Evolutionary conservation across 352 stramenopile genomes (phyloP).

Genomic region (Globisporangium paddicum): DNA sequence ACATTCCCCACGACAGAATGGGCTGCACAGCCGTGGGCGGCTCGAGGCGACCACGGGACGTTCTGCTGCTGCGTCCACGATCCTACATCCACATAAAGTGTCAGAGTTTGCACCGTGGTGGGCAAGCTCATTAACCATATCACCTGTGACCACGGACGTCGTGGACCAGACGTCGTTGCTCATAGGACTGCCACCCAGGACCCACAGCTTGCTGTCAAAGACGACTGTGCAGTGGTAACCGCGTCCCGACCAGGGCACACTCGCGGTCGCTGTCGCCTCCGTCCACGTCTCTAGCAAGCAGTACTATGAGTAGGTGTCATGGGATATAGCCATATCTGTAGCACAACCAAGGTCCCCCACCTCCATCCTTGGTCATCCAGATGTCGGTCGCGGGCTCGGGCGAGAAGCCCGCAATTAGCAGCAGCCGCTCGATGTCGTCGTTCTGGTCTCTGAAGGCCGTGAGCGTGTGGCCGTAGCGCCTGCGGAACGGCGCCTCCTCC

Average conservation of each 20-base stretch:
- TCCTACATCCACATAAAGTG: background rate
- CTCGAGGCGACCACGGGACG: constrained; percentile 48
- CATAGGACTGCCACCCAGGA: constrained; percentile 73
- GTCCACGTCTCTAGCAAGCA: constrained; percentile 35
- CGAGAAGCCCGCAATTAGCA: constrained; percentile 69
- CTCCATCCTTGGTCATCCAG: constrained; percentile 62
- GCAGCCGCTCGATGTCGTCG: constrained; percentile 46
- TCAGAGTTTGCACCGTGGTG: background rate
- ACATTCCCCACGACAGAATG: constrained; percentile 50
- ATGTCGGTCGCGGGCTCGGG: constrained; percentile 70
- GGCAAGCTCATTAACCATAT: too few relatives aligned
- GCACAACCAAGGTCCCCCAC: constrained; percentile 17
- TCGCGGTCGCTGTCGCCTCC: constrained; percentile 20
- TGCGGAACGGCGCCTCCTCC: constrained; percentile 68
- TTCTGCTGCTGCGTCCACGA: constrained; percentile 38
- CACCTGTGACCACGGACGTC: constrained; percentile 45
- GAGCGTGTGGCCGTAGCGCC: constrained; percentile 70
- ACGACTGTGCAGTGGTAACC: constrained; percentile 72
- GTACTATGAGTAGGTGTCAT: background rate
- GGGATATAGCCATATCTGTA: background rate
- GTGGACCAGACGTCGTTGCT: constrained; percentile 82
- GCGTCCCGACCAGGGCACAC: constrained; percentile 46
- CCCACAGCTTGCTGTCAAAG: constrained; percentile 51
- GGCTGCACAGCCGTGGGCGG: constrained; percentile 49
- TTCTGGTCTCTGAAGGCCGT: constrained; percentile 48